These are phyloP conservation scores for Zymoseptoria pseudotritici DNA, from an alignment of 2,329 filamentous ascomycete genomes.

Conservation along the genomic window DNA sequence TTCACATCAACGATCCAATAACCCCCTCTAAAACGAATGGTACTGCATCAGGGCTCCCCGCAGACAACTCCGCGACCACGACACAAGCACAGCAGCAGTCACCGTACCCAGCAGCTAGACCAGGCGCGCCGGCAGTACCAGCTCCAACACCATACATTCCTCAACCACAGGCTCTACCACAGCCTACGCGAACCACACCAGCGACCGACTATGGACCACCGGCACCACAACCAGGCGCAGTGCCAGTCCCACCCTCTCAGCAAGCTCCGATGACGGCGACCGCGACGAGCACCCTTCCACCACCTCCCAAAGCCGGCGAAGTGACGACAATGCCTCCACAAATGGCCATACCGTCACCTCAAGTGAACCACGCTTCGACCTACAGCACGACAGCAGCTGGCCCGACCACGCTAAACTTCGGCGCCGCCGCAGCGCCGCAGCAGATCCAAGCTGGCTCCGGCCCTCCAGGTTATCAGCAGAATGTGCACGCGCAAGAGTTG, in stretches of 20 bases:
- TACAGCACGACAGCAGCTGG: slow-evolving; percentile 30
- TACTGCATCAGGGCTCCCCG: slow-evolving; percentile 15
- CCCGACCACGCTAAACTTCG: slow-evolving; percentile 34
- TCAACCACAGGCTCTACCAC: slow-evolving; percentile 20
- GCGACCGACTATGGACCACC: slow-evolving; percentile 29
- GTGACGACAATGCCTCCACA: slow-evolving; percentile 33
- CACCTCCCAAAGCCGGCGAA: slow-evolving; percentile 35
- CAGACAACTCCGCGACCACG: slow-evolving; percentile 16
- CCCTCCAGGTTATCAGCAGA: slow-evolving; percentile 44
- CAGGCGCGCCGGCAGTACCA: slow-evolving; percentile 24
- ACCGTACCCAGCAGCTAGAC: slow-evolving; percentile 25
- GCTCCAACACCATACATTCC: slow-evolving; percentile 26
- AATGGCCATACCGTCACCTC: slow-evolving; percentile 34
- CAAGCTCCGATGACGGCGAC: slow-evolving; percentile 15
- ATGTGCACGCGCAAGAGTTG: slow-evolving; percentile 37
- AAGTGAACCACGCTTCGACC: slow-evolving; percentile 32
- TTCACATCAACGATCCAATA: slow-evolving; percentile 43
- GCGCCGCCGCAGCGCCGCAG: slow-evolving; percentile 26
- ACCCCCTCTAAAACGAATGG: slow-evolving; percentile 34
- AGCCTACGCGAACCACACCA: slow-evolving; percentile 18
- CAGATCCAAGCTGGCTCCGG: slow-evolving; percentile 27
- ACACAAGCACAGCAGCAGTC: slow-evolving; percentile 14
- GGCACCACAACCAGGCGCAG: slow-evolving; percentile 38
- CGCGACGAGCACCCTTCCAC: slow-evolving; percentile 28
- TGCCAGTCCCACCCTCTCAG: slow-evolving; percentile 27